These are phyloP conservation scores for Lepiota venenata DNA, from an alignment of 768 basidiomycete species.

Conservation along the genomic window DNA sequence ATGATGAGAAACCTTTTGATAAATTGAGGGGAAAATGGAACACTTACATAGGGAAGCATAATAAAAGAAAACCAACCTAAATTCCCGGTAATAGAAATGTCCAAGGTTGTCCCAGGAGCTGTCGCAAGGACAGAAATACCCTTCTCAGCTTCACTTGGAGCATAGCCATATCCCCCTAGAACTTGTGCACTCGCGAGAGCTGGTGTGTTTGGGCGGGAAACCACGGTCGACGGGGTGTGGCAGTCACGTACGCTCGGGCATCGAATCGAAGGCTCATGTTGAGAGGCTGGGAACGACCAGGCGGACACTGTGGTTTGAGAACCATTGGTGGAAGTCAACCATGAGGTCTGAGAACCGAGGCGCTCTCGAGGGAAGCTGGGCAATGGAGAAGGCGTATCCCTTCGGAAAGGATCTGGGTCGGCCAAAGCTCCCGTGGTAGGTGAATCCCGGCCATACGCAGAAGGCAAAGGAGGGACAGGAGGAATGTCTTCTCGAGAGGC, in stretches of 20 bases:
- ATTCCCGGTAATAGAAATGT: slow-evolving; percentile 52
- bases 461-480: slow-evolving; percentile 70
- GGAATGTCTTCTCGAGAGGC: slow-evolving; percentile 46
- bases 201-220: slow-evolving; percentile 48
- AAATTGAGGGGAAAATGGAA: not conserved
- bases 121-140: slow-evolving; percentile 44
- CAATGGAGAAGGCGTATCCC: slow-evolving; percentile 39
- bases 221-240: slow-evolving; percentile 35
- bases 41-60: slow-evolving; percentile 67
- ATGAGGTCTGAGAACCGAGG: slow-evolving; percentile 66
- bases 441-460: slow-evolving; percentile 49
- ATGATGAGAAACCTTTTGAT: not conserved
- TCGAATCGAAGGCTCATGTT: slow-evolving; percentile 27
- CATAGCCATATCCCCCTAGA: slow-evolving; percentile 66
- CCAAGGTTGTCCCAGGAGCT: slow-evolving; percentile 42
- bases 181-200: slow-evolving; percentile 57
- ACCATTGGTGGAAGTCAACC: slow-evolving; percentile 64
- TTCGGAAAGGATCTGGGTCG: slow-evolving; percentile 65
- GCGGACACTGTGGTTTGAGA: slow-evolving; percentile 56
- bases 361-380: slow-evolving; percentile 42
- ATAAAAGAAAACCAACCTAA: slow-evolving; percentile 64
- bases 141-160: slow-evolving; percentile 49
- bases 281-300: slow-evolving; percentile 66
- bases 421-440: slow-evolving; percentile 33
- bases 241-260: slow-evolving; percentile 39